phyloP scores from a whole-genome alignment of 164 flowering plant genomes.

The Dillenia suffruticosa region DNA sequence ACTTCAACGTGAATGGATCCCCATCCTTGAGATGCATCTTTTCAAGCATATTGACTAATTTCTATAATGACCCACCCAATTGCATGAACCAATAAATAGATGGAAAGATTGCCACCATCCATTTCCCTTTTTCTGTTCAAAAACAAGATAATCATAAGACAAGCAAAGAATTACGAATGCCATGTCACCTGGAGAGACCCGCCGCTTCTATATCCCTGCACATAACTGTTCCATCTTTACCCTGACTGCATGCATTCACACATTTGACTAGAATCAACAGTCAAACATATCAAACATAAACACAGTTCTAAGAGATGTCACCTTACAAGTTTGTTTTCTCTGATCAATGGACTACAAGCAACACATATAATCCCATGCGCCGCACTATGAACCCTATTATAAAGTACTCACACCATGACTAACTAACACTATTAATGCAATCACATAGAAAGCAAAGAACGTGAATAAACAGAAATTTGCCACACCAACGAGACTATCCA shows the following conservation, averaged over 20 bases:
- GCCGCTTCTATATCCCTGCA: constrained; percentile 78
- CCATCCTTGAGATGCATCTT: no score
- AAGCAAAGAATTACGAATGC: not conserved
- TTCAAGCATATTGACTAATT: no score
- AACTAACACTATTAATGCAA: not conserved
- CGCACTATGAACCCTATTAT: constrained; percentile 73
- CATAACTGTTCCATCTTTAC: constrained; percentile 89
- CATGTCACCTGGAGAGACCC: constrained; percentile 54
- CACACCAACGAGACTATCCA: constrained; percentile 76
- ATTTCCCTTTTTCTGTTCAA: no score
- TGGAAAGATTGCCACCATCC: no score
- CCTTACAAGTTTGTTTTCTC: constrained; percentile 70
- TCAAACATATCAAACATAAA: not conserved
- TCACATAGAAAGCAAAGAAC: not conserved
- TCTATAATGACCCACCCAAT: no score
- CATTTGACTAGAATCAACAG: not conserved
- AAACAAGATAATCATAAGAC: no score
- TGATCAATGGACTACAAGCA: constrained; percentile 50
- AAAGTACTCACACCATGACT: constrained; percentile 1
- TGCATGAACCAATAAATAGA: no score
- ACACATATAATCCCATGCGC: constrained; percentile 72
- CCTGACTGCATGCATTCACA: constrained; percentile 52
- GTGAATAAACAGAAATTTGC: not conserved
- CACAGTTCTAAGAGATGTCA: constrained; percentile 12
- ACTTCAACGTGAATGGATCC: no score